Evolutionary conservation across 192 early-diverging fungal genomes (phyloP).

Genomic region (Paraglomus brasilianum): DNA sequence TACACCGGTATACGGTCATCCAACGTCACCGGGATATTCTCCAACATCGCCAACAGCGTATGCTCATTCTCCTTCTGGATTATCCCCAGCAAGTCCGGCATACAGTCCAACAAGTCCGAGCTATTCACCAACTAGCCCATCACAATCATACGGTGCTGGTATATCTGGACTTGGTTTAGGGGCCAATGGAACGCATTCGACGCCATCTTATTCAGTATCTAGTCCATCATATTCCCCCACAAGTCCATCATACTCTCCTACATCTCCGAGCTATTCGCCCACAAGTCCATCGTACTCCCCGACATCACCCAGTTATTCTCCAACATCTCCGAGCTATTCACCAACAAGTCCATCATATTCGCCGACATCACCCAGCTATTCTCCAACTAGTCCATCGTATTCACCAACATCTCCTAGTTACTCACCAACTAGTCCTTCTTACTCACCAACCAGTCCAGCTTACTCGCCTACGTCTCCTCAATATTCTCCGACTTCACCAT

Average conservation of each 20-base stretch:
- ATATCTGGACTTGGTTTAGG: neutral
- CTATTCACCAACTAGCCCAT: slow-evolving; percentile 71
- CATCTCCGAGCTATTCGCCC: slow-evolving; percentile 74
- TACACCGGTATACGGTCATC: slow-evolving; percentile 42
- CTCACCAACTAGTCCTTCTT: slow-evolving; percentile 61
- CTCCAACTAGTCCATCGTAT: slow-evolving; percentile 71
- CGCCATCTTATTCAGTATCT: slow-evolving; percentile 40
- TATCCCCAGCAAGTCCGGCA: slow-evolving; percentile 46
- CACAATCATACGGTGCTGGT: slow-evolving; percentile 49
- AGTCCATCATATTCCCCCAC: slow-evolving; percentile 75
- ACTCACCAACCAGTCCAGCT: slow-evolving; percentile 62
- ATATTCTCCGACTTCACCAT: slow-evolving; percentile 71
- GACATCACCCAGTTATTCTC: slow-evolving; percentile 70
- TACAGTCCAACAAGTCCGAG: slow-evolving; percentile 79
- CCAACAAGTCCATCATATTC: slow-evolving; percentile 74
- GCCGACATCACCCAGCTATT: slow-evolving; percentile 70
- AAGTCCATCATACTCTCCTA: slow-evolving; percentile 74
- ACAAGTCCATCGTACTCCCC: slow-evolving; percentile 72
- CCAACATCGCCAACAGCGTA: slow-evolving; percentile 44
- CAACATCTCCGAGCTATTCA: slow-evolving; percentile 65
- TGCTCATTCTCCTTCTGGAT: slow-evolving; percentile 38
- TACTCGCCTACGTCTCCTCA: slow-evolving; percentile 66
- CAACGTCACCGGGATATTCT: slow-evolving; percentile 49
- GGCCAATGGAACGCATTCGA: slow-evolving; percentile 17
- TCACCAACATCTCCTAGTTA: slow-evolving; percentile 77